phyloP scores from a whole-genome alignment of 129 eudicot genomes.

The Dittrichia graveolens region DNA sequence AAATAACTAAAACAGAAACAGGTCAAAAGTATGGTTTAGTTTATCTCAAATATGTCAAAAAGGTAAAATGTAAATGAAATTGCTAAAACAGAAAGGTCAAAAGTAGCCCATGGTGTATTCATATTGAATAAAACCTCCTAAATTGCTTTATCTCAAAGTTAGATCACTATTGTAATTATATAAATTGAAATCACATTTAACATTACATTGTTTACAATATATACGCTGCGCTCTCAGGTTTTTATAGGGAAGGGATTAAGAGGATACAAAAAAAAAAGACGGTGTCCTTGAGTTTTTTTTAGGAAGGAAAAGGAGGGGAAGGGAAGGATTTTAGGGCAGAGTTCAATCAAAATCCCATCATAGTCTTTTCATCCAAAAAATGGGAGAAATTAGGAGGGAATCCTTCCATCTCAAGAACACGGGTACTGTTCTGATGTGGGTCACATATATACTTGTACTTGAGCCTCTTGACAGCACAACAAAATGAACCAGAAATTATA shows the following conservation, averaged over 20 bases:
- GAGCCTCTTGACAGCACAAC: constrained; percentile 4
- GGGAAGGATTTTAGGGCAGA: too few species aligned
- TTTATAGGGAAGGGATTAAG: too few species aligned
- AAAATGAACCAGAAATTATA: background rate
- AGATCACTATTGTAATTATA: background rate
- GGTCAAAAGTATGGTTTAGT: background rate
- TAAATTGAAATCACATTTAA: background rate
- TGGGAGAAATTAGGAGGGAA: too few species aligned
- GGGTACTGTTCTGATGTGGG: background rate
- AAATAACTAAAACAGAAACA: background rate
- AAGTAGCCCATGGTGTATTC: background rate
- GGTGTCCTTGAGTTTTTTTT: too few species aligned
- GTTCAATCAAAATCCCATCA: too few species aligned
- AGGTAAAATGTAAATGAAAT: background rate
- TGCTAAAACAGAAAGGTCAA: background rate
- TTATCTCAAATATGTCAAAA: background rate
- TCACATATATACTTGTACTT: background rate
- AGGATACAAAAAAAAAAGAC: too few species aligned
- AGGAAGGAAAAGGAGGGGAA: too few species aligned
- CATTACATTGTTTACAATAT: background rate
- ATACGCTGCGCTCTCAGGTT: too few species aligned
- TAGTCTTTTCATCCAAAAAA: too few species aligned
- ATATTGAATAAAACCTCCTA: background rate
- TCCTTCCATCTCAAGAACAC: too few species aligned
- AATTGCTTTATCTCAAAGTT: background rate